These are phyloP conservation scores for Hagleromyces aurorensis DNA, from an alignment of 805 yeast species.

Conservation along the genomic window DNA sequence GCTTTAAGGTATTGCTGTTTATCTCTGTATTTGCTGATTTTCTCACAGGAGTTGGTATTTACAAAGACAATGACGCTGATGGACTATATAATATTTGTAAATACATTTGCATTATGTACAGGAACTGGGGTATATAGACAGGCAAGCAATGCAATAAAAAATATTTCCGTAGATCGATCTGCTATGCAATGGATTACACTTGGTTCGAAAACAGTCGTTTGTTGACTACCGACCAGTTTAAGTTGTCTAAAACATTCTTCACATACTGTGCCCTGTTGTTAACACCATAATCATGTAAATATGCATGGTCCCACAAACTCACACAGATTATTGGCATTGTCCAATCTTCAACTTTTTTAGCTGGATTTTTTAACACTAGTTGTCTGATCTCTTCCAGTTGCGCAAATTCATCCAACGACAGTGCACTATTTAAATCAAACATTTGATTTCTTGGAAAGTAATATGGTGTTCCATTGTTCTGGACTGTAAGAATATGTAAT, in stretches of 20 bases:
- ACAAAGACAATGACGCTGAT: too few relatives aligned
- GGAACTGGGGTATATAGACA: too few relatives aligned
- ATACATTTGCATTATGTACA: too few relatives aligned
- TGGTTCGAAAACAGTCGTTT: conserved; percentile 30
- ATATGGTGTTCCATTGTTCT: conserved; percentile 76
- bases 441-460: conserved; percentile 60
- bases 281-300: conserved; percentile 75
- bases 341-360: conserved; percentile 43
- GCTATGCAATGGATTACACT: conserved; percentile 1
- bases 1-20: too few relatives aligned
- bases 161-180: not conserved
- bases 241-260: conserved; percentile 63
- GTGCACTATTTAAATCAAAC: conserved; percentile 68
- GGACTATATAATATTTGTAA: too few relatives aligned
- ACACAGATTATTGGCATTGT: conserved; percentile 59
- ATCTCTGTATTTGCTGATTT: too few relatives aligned
- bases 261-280: conserved; percentile 64
- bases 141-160: conserved; percentile 1
- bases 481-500: conserved; percentile 45
- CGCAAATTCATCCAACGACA: conserved; percentile 47
- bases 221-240: conserved; percentile 76
- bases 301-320: conserved; percentile 88
- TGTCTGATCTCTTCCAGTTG: conserved; percentile 37
- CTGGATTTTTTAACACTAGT: conserved; percentile 26
- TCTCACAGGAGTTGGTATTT: too few relatives aligned